Conservation (phyloP, 2,329 filamentous ascomycete genomes). For the Mycogone perniciosa region DNA sequence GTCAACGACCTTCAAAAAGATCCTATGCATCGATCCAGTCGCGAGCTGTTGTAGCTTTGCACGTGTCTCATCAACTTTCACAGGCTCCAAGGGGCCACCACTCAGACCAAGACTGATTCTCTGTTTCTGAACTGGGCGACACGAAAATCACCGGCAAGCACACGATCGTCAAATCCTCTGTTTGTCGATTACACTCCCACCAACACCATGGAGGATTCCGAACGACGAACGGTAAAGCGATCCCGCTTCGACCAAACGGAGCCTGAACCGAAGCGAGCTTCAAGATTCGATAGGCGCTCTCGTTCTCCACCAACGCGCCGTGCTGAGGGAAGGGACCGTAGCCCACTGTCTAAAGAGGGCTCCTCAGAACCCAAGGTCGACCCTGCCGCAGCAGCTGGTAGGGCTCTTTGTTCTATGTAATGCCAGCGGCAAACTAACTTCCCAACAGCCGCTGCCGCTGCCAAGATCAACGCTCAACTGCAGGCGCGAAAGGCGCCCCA, state of each 20-base stretch:
- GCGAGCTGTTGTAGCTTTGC: not conserved
- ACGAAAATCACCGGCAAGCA: not conserved
- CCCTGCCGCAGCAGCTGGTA: slow-evolving; percentile 69
- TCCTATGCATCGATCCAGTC: not conserved
- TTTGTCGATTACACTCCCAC: not conserved
- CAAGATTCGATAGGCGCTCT: slow-evolving; percentile 87
- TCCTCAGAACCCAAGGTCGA: slow-evolving; percentile 42
- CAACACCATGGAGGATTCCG: slow-evolving; percentile 62
- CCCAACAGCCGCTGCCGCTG: slow-evolving; percentile 71
- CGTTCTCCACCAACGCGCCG: slow-evolving; percentile 68
- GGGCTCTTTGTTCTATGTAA: slow-evolving; percentile 17
- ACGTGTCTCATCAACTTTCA: not conserved
- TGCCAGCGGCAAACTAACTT: slow-evolving; percentile 12
- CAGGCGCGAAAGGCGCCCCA: slow-evolving; percentile 85
- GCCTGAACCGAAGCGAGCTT: slow-evolving; percentile 66
- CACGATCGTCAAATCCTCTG: too few species aligned
- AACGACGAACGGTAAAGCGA: slow-evolving; percentile 67
- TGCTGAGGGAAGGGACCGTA: slow-evolving; percentile 72
- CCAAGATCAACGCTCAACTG: slow-evolving; percentile 76
- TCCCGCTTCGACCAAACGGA: slow-evolving; percentile 94
- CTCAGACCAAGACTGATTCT: not conserved
- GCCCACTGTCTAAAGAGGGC: slow-evolving; percentile 54
- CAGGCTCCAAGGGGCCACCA: not conserved
- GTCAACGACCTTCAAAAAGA: not conserved
- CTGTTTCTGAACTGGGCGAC: not conserved